Evolutionary conservation across 305 asterid genomes (phyloP), one percentile per base, ranked within the genome.

Genomic region (Caryopteris hybrid): DNA sequence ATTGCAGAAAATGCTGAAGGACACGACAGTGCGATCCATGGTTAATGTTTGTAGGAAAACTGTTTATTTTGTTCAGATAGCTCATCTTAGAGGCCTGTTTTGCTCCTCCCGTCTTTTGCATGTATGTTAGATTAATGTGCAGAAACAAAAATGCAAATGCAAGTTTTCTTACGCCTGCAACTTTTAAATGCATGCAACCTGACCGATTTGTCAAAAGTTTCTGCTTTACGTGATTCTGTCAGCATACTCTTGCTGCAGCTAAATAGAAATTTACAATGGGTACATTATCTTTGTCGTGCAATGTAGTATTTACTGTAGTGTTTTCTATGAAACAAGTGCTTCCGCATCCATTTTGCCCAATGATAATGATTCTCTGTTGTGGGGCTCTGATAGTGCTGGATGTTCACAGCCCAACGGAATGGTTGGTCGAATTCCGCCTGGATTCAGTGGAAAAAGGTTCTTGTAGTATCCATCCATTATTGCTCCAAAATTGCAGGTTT

Each of bases 401-500:
- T 74, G 76, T 69, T 81, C 79, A 47, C 86, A 88, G 21, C 71
- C 83, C 0, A 71, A 76, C 39, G 99, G 99, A 36, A 88, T 54
- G 16, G 78, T 33, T 0, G 97, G 97, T 16, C 81, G 76, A 61
- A 93, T 93, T 20, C 86, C 56, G 3, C 99, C 85, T 3, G 99
- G 97, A 78, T 93, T 93, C 57, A 93, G 68, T 9, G 99, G 99
- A 75, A 93, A 93, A 13, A 93, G 94, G 59, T 50, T 81, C 66
- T 82, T 84, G 83, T 87, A 93, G 80, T 90, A 93, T 12, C 97
- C 99, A 68, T 88, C 95, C 95, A 85, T 88, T 10, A 87, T 87
- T 6, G 87, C 95, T 57, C 56, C 80, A 18, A 91, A 79, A 67
- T 91, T 93, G 85, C 99, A 93, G 34, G 99, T 93, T 47, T 70